Evolutionary conservation across 768 basidiomycete genomes (phyloP).

Genomic region (Leccinum truebloodii): DNA sequence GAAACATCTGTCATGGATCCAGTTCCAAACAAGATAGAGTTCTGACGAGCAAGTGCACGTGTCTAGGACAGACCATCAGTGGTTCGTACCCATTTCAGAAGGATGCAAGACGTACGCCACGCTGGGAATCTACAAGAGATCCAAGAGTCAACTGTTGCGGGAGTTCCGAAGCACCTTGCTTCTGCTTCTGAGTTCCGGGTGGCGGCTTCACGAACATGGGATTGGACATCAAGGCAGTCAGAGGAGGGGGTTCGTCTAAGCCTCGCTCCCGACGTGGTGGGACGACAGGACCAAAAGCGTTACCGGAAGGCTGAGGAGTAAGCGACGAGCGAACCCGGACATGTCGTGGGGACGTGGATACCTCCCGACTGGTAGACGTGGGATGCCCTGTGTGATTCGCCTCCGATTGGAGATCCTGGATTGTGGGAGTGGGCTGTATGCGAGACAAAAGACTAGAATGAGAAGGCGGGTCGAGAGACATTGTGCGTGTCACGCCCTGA

Average conservation of each 20-base stretch:
- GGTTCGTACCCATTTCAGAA: neutral
- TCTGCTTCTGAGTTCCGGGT: conserved; percentile 29
- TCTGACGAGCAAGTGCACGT: conserved; percentile 53
- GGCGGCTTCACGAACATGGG: conserved; percentile 73
- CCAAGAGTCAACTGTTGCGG: conserved; percentile 52
- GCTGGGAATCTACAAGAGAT: conserved; percentile 55
- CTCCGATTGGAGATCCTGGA: conserved; percentile 35
- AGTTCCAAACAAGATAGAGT: conserved; percentile 50
- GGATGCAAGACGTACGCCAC: conserved; percentile 45
- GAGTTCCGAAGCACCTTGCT: conserved; percentile 19
- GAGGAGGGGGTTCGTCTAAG: conserved; percentile 68
- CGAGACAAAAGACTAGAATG: conserved; percentile 25
- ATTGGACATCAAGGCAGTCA: conserved; percentile 59
- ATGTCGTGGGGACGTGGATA: conserved; percentile 49
- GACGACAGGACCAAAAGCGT: conserved; percentile 42
- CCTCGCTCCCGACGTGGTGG: conserved; percentile 47
- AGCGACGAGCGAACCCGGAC: conserved; percentile 64
- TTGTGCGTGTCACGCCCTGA: conserved; percentile 51
- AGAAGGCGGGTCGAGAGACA: conserved; percentile 70
- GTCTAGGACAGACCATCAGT: conserved; percentile 35
- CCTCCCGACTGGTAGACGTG: conserved; percentile 34
- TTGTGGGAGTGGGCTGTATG: conserved; percentile 32
- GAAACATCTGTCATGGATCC: conserved; percentile 35
- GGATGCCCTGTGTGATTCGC: conserved; percentile 19
- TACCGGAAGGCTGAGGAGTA: conserved; percentile 62